These are phyloP conservation scores for Penicillium sp. DNA, from an alignment of 2,329 filamentous ascomycete genomes.

Conservation along the genomic window DNA sequence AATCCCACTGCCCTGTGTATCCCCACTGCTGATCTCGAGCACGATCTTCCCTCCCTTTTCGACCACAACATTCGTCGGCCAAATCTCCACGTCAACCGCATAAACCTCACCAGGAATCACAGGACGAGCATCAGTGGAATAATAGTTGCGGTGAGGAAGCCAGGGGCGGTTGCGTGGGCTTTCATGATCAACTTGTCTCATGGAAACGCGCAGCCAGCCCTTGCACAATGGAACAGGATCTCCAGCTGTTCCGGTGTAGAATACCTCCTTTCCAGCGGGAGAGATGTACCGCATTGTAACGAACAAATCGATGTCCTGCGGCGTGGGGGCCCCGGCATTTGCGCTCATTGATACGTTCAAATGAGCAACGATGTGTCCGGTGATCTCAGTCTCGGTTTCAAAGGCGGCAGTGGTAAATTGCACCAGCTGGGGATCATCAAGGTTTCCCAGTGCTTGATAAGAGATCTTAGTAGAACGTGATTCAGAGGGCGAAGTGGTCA, in stretches of 20 bases:
- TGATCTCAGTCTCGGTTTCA: slow-evolving; percentile 66
- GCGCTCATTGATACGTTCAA: slow-evolving; percentile 61
- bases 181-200: slow-evolving; percentile 50
- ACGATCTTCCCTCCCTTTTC: slow-evolving; percentile 34
- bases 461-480: slow-evolving; percentile 47
- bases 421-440: slow-evolving; percentile 56
- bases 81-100: slow-evolving; percentile 50
- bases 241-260: slow-evolving; percentile 58
- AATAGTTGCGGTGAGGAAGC: slow-evolving; percentile 54
- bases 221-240: slow-evolving; percentile 57
- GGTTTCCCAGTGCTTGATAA: slow-evolving; percentile 61
- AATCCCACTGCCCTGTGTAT: slow-evolving; percentile 55
- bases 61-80: slow-evolving; percentile 42
- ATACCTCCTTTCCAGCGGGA: slow-evolving; percentile 52
- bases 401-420: slow-evolving; percentile 62
- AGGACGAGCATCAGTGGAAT: slow-evolving; percentile 49
- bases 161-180: slow-evolving; percentile 48
- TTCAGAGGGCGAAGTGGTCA: slow-evolving; percentile 29
- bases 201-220: slow-evolving; percentile 56
- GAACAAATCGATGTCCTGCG: slow-evolving; percentile 56
- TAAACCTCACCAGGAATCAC: slow-evolving; percentile 55
- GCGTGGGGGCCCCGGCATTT: slow-evolving; percentile 40
- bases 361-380: slow-evolving; percentile 66
- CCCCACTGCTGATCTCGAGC: slow-evolving; percentile 41
- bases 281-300: slow-evolving; percentile 57